These are phyloP conservation scores for Aureobasidium uvarum DNA, from an alignment of 2,329 filamentous ascomycete genomes.

Conservation along the genomic window DNA sequence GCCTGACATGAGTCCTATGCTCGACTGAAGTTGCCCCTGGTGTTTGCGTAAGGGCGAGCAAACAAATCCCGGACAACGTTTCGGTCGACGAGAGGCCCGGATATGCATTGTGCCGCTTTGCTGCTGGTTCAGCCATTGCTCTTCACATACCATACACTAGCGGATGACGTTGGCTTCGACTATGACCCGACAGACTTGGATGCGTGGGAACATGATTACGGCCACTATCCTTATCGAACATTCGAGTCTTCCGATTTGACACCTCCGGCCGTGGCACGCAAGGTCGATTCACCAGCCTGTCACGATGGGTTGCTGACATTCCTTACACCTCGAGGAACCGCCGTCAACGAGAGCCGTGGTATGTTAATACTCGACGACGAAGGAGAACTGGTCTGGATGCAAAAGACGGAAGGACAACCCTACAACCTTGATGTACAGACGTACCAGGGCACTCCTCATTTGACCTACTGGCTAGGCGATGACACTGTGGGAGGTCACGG, in stretches of 20 bases:
- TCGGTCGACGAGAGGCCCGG: background rate
- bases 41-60: constrained; percentile 3
- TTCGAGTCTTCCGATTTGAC: constrained; percentile 23
- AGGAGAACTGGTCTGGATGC: constrained; percentile 38
- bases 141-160: background rate
- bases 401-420: constrained; percentile 36
- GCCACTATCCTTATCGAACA: constrained; percentile 23
- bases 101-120: constrained; percentile 7
- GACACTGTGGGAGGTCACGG: constrained; percentile 40
- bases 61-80: background rate
- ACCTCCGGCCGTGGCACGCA: constrained; percentile 14
- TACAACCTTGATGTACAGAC: constrained; percentile 41
- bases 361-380: constrained; percentile 35
- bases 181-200: constrained; percentile 19
- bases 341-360: constrained; percentile 35
- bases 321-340: constrained; percentile 37
- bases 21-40: constrained; percentile 7
- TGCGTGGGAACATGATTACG: constrained; percentile 24
- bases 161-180: constrained; percentile 26
- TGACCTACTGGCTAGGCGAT: constrained; percentile 44
- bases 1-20: background rate
- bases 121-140: constrained; percentile 9
- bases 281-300: constrained; percentile 18
- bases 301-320: constrained; percentile 30
- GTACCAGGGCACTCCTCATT: constrained; percentile 39